A percentile compares a stretch with the other conserved stretches of the same genome.
These are phyloP conservation scores for Pseudonitzschia pungens DNA, from an alignment of 108 stramenopile species.

Conservation along the genomic window DNA sequence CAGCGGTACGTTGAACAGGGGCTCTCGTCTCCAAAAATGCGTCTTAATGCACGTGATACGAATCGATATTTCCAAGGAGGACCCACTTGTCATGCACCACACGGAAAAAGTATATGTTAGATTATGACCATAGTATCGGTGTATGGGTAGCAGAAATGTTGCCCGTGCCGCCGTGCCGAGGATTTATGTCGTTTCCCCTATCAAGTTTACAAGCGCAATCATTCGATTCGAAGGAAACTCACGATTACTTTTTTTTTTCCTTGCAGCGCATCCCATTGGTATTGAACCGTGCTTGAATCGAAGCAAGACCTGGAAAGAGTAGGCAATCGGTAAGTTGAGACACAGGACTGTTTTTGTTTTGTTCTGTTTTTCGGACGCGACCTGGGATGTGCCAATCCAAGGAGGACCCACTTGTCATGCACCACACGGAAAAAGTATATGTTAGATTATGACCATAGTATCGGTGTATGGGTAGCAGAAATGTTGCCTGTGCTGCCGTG, in stretches of 20 bases:
- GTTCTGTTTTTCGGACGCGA: not conserved
- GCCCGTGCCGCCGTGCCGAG: conserved; percentile 9
- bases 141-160: conserved; percentile 15
- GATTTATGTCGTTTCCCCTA: not conserved
- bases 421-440: conserved; percentile 13
- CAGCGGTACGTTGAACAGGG: not conserved
- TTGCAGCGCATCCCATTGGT: not conserved
- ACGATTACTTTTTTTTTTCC: not conserved
- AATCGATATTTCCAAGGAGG: not conserved
- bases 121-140: conserved; percentile 17
- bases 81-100: conserved; percentile 18
- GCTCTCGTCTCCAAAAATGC: not conserved
- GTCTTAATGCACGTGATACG: not conserved
- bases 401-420: conserved; percentile 12
- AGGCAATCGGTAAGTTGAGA: not conserved
- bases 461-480: conserved; percentile 13
- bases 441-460: conserved; percentile 21
- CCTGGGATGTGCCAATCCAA: not conserved
- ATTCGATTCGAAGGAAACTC: not conserved
- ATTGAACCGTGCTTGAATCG: no score
- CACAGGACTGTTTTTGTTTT: not conserved
- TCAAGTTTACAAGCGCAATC: not conserved
- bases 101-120: conserved; percentile 16
- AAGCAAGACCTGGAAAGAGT: not conserved
- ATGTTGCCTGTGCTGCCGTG: conserved; percentile 14